These are phyloP conservation scores for Calonectria pseudoturangicola DNA, from an alignment of 2,329 filamentous ascomycete genomes.

Conservation along the genomic window DNA sequence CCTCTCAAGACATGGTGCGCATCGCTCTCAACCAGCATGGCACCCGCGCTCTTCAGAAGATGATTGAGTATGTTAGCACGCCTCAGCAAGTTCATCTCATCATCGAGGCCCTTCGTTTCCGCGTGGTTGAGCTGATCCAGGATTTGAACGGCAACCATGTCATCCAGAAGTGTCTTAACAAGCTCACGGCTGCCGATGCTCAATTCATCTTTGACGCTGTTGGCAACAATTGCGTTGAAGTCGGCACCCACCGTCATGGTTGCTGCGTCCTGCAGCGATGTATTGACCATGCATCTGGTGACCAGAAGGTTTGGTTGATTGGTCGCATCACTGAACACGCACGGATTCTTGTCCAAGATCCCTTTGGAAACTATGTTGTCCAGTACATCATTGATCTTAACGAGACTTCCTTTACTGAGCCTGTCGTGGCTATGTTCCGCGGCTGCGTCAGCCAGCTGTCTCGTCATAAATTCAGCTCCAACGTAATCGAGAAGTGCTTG, in stretches of 20 bases:
- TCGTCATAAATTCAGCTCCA: conserved; percentile 99
- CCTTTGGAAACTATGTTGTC: conserved; percentile 98
- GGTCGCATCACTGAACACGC: conserved; percentile 90
- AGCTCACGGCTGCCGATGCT: conserved; percentile 87
- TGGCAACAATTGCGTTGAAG: conserved; percentile 88
- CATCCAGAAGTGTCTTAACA: conserved; percentile 99
- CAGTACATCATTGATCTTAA: conserved; percentile 98
- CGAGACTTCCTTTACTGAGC: conserved; percentile 90
- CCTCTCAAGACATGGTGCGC: conserved; percentile 88
- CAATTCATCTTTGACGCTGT: conserved; percentile 99
- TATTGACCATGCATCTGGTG: conserved; percentile 95
- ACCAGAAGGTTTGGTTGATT: conserved; percentile 92
- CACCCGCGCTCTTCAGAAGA: conserved; percentile 97
- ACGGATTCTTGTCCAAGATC: conserved; percentile 93
- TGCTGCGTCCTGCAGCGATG: conserved; percentile 99
- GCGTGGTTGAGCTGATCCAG: conserved; percentile 95
- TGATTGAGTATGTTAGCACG: conserved; percentile 97
- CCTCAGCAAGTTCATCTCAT: conserved; percentile 90
- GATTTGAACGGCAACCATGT: conserved; percentile 99
- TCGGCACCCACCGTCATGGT: conserved; percentile 97
- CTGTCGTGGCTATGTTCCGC: conserved; percentile 87
- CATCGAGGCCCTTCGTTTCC: conserved; percentile 86
- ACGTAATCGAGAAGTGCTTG: conserved; percentile 97
- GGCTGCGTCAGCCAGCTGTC: conserved; percentile 83
- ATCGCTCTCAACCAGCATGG: conserved; percentile 98